Conservation (phyloP, 495 filamentous ascomycete genomes). For the Hypoxylon fuscum region DNA sequence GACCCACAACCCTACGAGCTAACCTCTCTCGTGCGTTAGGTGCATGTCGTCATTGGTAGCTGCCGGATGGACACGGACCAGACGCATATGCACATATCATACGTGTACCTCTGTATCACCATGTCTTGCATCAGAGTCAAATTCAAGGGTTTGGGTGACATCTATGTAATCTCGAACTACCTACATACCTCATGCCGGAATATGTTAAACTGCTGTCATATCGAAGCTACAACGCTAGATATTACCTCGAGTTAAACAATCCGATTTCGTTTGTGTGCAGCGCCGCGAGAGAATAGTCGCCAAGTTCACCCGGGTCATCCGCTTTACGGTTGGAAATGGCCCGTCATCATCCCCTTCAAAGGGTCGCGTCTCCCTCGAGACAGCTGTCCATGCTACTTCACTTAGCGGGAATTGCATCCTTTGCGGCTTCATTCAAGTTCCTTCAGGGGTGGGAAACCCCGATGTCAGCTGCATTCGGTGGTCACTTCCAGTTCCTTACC, state of each 20-base stretch:
- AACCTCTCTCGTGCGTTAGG: slow-evolving; percentile 16
- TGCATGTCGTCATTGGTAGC: slow-evolving; percentile 19
- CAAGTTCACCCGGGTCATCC: background rate
- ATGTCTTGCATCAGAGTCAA: background rate
- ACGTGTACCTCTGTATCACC: background rate
- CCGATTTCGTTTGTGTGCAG: background rate
- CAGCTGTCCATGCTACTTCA: slow-evolving; percentile 76
- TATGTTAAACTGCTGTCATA: background rate
- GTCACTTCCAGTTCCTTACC: slow-evolving; percentile 86
- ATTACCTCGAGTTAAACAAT: background rate
- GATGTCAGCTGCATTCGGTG: slow-evolving; percentile 77
- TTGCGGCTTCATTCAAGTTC: slow-evolving; percentile 73
- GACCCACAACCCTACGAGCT: too few relatives aligned
- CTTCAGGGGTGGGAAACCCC: slow-evolving; percentile 48
- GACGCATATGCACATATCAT: background rate
- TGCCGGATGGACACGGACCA: background rate
- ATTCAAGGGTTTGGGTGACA: background rate
- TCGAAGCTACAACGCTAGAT: background rate
- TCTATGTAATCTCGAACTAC: background rate
- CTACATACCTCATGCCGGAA: background rate
- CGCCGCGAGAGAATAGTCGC: background rate
- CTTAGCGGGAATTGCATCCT: slow-evolving; percentile 73
- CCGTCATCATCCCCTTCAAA: slow-evolving; percentile 73
- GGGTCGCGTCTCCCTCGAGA: slow-evolving; percentile 73
- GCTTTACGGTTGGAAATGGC: slow-evolving; percentile 21